These are phyloP conservation scores for Fraxinus quadrangulata DNA, from an alignment of 257 asterid genomes.

Conservation along the genomic window DNA sequence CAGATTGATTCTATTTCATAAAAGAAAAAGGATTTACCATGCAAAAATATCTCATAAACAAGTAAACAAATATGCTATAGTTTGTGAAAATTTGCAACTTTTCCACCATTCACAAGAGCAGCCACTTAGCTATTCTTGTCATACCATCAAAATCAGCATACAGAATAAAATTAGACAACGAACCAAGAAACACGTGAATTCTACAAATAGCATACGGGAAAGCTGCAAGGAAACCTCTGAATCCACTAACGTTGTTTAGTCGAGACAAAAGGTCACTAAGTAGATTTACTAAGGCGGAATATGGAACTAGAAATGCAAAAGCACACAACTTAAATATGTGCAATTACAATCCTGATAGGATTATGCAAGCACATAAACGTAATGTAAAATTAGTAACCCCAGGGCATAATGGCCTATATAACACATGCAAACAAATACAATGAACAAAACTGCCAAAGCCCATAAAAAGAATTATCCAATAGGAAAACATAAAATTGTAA, in stretches of 20 bases:
- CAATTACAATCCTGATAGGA: no score
- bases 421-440: neutral
- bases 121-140: neutral
- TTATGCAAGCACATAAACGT: no score
- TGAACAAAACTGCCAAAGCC: neutral
- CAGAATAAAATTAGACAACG: neutral
- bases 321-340: neutral
- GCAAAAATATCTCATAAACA: neutral
- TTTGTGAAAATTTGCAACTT: neutral
- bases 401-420: neutral
- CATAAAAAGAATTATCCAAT: neutral
- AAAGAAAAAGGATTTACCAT: neutral
- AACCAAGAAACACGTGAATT: neutral
- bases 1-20: neutral
- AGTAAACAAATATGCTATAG: neutral
- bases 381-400: neutral
- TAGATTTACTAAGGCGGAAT: neutral
- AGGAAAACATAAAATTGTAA: neutral
- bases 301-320: neutral
- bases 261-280: neutral
- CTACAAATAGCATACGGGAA: neutral
- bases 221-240: neutral
- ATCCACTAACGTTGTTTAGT: neutral
- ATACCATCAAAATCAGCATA: neutral
- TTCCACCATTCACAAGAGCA: neutral